Evolutionary conservation across 257 asterid species (phyloP).

Genomic region (Solanum verrucosum): DNA sequence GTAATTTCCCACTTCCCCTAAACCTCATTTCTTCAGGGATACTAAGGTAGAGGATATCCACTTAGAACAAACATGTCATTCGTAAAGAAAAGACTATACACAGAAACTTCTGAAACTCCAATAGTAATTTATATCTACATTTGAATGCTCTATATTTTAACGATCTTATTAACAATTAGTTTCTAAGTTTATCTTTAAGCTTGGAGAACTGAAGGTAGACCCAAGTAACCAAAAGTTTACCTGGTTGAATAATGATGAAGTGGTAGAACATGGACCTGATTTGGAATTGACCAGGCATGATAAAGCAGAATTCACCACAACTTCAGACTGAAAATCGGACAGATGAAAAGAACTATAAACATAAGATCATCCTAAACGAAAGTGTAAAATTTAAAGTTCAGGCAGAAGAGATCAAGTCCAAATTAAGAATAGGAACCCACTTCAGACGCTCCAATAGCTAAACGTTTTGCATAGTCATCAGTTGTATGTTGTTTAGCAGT

Average conservation of each 20-base stretch:
- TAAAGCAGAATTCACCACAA: constrained; percentile 49
- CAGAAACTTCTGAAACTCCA: background rate
- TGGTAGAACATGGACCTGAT: constrained; percentile 28
- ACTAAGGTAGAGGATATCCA: no score
- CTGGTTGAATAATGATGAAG: constrained; percentile 47
- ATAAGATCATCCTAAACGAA: background rate
- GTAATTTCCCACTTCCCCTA: background rate
- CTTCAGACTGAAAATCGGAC: constrained; percentile 42
- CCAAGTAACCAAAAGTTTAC: constrained; percentile 4
- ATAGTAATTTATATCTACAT: background rate
- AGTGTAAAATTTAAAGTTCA: background rate
- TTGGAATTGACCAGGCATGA: constrained; percentile 52
- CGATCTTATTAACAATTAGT: no score
- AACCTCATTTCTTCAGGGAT: background rate
- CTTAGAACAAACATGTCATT: background rate
- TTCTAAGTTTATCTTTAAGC: no score
- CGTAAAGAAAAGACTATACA: background rate
- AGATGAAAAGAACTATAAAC: background rate
- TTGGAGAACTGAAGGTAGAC: no score
- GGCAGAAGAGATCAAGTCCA: background rate
- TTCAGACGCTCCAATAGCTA: constrained; percentile 74
- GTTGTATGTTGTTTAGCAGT: constrained; percentile 88
- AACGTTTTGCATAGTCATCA: constrained; percentile 79
- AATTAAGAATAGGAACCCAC: constrained; percentile 14
- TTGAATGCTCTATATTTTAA: background rate